Conservation (phyloP, 345 rosid species). For the Schrenkiella parvula region DNA sequence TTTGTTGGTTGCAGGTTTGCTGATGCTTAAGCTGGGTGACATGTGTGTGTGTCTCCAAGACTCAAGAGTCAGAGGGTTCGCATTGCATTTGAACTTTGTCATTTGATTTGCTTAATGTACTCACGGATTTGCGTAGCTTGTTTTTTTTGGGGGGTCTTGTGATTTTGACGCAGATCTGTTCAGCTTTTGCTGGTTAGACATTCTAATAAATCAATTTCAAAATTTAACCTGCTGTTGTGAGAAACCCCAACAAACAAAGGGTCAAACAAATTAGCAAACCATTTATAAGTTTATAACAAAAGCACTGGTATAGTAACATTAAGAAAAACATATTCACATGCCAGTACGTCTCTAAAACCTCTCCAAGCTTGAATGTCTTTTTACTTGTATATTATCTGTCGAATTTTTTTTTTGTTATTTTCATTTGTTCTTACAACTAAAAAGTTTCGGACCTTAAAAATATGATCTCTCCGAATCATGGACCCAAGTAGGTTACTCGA, state of each 20-base stretch:
- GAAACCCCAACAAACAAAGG: not conserved
- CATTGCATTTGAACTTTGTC: conserved; percentile 27
- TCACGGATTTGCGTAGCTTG: conserved; percentile 15
- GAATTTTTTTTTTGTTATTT: not conserved
- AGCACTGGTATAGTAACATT: not conserved
- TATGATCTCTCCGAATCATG: not conserved
- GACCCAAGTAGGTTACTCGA: not conserved
- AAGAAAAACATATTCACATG: not conserved
- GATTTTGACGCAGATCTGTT: conserved; percentile 1
- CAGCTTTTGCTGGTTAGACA: conserved; percentile 17
- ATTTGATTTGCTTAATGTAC: conserved; percentile 22
- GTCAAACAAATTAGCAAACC: not conserved
- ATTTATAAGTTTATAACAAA: not conserved
- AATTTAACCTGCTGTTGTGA: not conserved
- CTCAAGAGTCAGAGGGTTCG: not conserved
- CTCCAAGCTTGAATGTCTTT: not conserved
- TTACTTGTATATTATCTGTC: not conserved
- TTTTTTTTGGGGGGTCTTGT: not conserved
- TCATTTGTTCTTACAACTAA: not conserved
- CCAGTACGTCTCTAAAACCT: not conserved
- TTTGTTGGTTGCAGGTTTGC: conserved; percentile 22
- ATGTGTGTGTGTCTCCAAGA: not conserved
- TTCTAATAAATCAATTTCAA: conserved; percentile 11
- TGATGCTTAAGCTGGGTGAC: conserved; percentile 25
- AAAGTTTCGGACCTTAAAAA: not conserved